Percentiles rank a stretch among this genome's conserved stretches.
Evolutionary conservation across 805 yeast genomes (phyloP).

Genomic region (Vanderwaltozyma tropicalis): DNA sequence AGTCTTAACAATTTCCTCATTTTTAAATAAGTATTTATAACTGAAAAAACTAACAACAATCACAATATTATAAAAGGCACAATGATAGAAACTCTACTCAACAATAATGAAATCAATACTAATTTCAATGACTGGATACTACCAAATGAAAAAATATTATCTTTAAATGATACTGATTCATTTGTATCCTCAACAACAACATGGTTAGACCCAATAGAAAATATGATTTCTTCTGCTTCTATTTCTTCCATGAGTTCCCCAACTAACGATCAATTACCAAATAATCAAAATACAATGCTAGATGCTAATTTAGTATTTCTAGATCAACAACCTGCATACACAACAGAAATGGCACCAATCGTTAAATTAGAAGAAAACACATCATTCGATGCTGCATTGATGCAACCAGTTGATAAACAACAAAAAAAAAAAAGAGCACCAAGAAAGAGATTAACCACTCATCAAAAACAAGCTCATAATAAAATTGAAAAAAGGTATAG

Average conservation of each 20-base stretch:
- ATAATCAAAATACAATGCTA: not conserved
- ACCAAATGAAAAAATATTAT: not conserved
- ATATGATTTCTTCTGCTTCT: conserved; percentile 16
- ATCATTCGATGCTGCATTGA: not conserved
- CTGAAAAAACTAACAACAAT: no score
- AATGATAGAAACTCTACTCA: not conserved
- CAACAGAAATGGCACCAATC: not conserved
- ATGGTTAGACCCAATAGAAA: conserved; percentile 24
- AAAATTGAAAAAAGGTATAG: conserved; percentile 63
- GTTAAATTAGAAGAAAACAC: not conserved
- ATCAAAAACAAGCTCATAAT: conserved; percentile 64
- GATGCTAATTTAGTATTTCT: not conserved
- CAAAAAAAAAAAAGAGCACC: conserved; percentile 27
- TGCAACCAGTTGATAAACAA: not conserved
- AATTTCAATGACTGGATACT: not conserved
- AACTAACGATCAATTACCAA: conserved; percentile 3
- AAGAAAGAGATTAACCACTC: conserved; percentile 38
- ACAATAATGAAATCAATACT: not conserved
- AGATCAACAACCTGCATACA: not conserved
- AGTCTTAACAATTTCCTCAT: no score
- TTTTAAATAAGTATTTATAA: no score
- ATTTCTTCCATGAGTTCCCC: conserved; percentile 18
- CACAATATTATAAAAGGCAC: not conserved
- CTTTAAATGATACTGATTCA: conserved; percentile 2
- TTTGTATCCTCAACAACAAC: conserved; percentile 4